Base-by-base conservation (phyloP, 768 basidiomycete genomes). In the Mycena chlorophos region DNA sequence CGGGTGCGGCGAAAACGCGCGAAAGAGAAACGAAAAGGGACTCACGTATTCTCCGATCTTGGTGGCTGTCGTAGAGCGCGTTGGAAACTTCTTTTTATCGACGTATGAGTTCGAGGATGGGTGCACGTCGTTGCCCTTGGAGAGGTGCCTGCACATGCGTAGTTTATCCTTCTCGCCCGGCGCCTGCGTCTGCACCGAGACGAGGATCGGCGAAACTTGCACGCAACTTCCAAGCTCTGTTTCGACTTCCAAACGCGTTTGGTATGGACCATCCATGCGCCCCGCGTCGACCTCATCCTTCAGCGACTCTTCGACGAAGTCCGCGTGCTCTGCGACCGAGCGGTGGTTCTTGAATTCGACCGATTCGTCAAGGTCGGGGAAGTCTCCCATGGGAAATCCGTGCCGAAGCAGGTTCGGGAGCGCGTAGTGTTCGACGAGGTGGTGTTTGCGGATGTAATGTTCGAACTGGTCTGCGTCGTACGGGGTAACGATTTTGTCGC, bases 241-340 rank as follows among this genome's bases (percentile, higher is more conserved):
- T 40, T 68, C 64, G 0, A 60, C 47, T 52, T 53, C 52, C 16
- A n/a, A n/a, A n/a, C 1, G 30, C 34, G 23, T 20, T 22, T 4
- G 52, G 30, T 52, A 72, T 1, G 68, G 65, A 4, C 72, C 68
- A 4, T 60, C 63, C 66, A 73, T 71, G 3, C 67, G 19, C 8
- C 54, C 34, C 0, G 64, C 56, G 0, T 19, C 19, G 1, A 66
- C 52, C 46, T 72, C 69, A 0, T 63, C 57, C 0, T 34, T 14
- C 1, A 69, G 51, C 26, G 69, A 69, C 0, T 39, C 39, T 3
- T 63, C 34, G 8, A 73, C 57, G 1, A 49, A 57, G 1, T 56
- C 52, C 5, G 5, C 5, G 39, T 65, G 39, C 3, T 57, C 52
- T 0, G 26, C 1, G 29, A 54, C 43, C 0, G 63, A 66, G 0